Evolutionary conservation across 192 early-diverging fungal species (phyloP).

Genomic region (Coemansia sp.): DNA sequence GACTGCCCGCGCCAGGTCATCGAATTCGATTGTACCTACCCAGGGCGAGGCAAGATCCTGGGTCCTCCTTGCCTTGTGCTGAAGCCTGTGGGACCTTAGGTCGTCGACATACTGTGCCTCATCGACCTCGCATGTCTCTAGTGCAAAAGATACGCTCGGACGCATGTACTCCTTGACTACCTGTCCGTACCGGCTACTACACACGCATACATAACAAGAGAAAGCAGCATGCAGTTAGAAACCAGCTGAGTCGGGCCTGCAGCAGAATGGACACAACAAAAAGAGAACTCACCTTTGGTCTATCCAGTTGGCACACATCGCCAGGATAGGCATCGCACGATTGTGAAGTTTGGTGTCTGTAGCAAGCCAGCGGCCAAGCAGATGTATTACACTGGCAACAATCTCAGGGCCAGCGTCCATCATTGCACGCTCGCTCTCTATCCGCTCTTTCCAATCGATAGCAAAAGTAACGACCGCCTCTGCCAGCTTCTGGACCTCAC

Average conservation of each 20-base stretch:
- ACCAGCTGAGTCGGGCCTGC: not conserved
- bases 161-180: slow-evolving; percentile 31
- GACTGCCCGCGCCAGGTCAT: slow-evolving; percentile 41
- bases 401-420: slow-evolving; percentile 18
- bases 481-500: slow-evolving; percentile 30
- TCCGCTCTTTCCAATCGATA: slow-evolving; percentile 40
- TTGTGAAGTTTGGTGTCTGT: slow-evolving; percentile 46
- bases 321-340: slow-evolving; percentile 28
- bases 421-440: slow-evolving; percentile 18
- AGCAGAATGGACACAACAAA: not conserved
- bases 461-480: slow-evolving; percentile 25
- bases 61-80: slow-evolving; percentile 18
- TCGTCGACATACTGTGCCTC: slow-evolving; percentile 36
- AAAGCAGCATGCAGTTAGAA: not conserved
- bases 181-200: slow-evolving; percentile 12
- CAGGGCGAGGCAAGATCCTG: slow-evolving; percentile 43
- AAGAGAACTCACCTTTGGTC: slow-evolving; percentile 11
- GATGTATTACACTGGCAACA: slow-evolving; percentile 21
- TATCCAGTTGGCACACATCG: slow-evolving; percentile 44
- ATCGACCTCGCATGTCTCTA: slow-evolving; percentile 43
- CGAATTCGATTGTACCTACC: slow-evolving; percentile 51
- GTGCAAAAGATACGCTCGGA: slow-evolving; percentile 43
- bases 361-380: slow-evolving; percentile 42
- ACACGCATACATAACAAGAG: not conserved
- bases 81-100: slow-evolving; percentile 33